phyloP scores from a whole-genome alignment of 129 eudicot species.

The Heracleum sosnowskyi region DNA sequence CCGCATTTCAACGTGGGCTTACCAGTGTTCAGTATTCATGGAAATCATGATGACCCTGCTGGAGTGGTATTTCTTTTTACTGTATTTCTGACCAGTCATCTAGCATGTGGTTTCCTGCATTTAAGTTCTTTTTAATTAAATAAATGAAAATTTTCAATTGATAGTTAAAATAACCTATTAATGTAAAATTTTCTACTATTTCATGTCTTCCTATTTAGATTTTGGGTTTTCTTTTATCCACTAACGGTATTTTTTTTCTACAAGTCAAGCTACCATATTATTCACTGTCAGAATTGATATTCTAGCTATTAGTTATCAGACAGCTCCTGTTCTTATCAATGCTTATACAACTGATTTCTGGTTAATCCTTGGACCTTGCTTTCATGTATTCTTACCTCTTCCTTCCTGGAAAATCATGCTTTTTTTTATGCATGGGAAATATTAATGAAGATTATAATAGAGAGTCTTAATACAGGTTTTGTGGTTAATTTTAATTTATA shows the following conservation, averaged over 20 bases:
- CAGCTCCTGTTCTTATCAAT: background rate
- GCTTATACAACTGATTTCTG: background rate
- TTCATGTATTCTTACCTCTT: background rate
- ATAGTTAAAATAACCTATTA: background rate
- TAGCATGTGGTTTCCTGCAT: background rate
- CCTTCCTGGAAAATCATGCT: background rate
- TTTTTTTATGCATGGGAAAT: background rate
- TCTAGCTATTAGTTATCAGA: background rate
- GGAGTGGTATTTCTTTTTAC: constrained; percentile 68
- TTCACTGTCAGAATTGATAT: background rate
- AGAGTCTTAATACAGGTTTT: background rate
- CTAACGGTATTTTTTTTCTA: background rate
- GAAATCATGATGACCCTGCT: constrained; percentile 99
- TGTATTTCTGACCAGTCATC: background rate
- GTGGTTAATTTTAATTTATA: background rate
- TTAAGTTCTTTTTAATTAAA: background rate
- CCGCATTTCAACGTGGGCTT: constrained; percentile 98
- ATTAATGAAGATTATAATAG: background rate
- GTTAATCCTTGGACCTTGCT: background rate
- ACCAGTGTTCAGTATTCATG: constrained; percentile 98
- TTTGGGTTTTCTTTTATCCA: background rate
- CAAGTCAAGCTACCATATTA: background rate
- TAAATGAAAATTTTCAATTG: background rate
- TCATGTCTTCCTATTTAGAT: background rate
- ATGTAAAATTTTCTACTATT: background rate